Conservation (phyloP, 2,329 filamentous ascomycete genomes). For the Aspergillus carbonarius region DNA sequence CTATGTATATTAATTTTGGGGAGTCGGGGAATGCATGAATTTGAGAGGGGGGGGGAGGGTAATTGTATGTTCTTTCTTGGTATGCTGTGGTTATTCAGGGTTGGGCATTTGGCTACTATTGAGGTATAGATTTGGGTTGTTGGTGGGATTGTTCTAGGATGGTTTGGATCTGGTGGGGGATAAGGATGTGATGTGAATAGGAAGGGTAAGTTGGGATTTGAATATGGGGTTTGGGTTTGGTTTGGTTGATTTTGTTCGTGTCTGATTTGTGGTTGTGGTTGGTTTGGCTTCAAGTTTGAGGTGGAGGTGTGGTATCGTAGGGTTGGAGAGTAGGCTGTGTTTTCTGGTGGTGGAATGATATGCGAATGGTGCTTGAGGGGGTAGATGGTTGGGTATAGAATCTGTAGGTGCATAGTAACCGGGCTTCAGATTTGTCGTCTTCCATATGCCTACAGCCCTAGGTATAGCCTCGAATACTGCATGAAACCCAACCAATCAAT, state of each 20-base stretch:
- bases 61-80: not conserved
- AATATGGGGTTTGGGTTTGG: not conserved
- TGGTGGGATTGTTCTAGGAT: not conserved
- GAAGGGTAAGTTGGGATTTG: not conserved
- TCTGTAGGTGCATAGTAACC: too few relatives aligned
- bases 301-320: too few relatives aligned
- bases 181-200: not conserved
- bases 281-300: too few relatives aligned
- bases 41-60: not conserved
- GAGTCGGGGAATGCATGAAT: not conserved
- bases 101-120: not conserved
- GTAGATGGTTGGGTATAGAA: too few relatives aligned
- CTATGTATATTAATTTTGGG: not conserved
- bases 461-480: too few relatives aligned
- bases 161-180: not conserved
- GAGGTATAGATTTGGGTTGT: not conserved
- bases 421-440: too few relatives aligned
- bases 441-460: too few relatives aligned
- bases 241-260: too few relatives aligned
- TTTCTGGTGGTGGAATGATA: too few relatives aligned
- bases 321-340: too few relatives aligned
- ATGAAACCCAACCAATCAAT: not conserved
- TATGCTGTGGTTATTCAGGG: not conserved
- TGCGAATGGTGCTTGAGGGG: too few relatives aligned
- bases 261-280: too few relatives aligned